Evolutionary conservation across 768 basidiomycete genomes (phyloP).

Genomic region (Termitomyces sp.): DNA sequence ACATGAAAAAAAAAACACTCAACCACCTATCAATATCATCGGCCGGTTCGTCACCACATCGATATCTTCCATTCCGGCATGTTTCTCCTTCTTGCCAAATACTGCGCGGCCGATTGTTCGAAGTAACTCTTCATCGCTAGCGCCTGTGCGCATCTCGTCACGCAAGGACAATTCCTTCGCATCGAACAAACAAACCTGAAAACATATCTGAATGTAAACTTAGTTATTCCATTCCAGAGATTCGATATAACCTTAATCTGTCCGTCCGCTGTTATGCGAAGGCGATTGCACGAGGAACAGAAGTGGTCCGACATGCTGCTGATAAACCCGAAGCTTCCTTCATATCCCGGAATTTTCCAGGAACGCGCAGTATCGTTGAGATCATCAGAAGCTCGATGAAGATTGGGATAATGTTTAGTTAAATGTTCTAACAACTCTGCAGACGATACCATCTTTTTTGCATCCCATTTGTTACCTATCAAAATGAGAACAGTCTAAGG

Average conservation of each 20-base stretch:
- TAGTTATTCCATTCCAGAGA: background rate
- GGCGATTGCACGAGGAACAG: conserved; percentile 77
- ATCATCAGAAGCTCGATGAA: conserved; percentile 59
- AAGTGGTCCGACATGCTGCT: conserved; percentile 95
- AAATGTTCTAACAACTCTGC: conserved; percentile 53
- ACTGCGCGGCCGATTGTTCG: conserved; percentile 60
- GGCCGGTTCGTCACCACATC: conserved; percentile 74
- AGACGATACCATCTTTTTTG: conserved; percentile 77
- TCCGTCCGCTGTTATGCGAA: conserved; percentile 85
- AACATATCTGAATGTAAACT: background rate
- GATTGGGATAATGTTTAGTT: conserved; percentile 35
- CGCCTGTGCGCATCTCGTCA: conserved; percentile 63
- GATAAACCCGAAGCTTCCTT: conserved; percentile 79
- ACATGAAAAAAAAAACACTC: conserved; percentile 38
- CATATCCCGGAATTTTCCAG: conserved; percentile 67
- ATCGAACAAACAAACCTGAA: conserved; percentile 82
- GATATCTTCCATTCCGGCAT: conserved; percentile 80
- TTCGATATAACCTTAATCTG: conserved; percentile 63
- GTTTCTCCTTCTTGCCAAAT: conserved; percentile 68
- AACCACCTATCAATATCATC: conserved; percentile 95
- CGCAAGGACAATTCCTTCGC: conserved; percentile 79
- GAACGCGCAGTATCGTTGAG: conserved; percentile 78
- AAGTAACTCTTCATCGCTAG: conserved; percentile 58
- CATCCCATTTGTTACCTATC: conserved; percentile 82
- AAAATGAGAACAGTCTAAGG: background rate